A percentile compares a stretch with the other conserved stretches of the same genome.
Conservation (phyloP, 805 yeast species). For the Scheffersomyces amazonensis region DNA sequence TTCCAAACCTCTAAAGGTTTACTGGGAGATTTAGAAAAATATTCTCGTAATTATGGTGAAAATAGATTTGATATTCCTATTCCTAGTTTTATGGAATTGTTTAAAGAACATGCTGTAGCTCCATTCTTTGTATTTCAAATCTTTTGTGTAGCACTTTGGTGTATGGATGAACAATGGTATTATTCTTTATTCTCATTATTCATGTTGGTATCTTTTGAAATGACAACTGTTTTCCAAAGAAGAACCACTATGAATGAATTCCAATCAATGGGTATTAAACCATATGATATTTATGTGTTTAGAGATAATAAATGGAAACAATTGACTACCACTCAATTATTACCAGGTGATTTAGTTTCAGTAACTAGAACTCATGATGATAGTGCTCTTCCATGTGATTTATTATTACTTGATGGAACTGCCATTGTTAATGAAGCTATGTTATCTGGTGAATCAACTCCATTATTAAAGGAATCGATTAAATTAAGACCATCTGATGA, state of each 20-base stretch:
- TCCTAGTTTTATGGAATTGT: conserved; percentile 85
- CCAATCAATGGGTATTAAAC: conserved; percentile 95
- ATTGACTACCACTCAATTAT: conserved; percentile 66
- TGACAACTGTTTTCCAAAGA: conserved; percentile 93
- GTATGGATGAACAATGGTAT: conserved; percentile 96
- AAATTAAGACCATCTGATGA: conserved; percentile 76
- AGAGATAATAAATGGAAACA: conserved; percentile 71
- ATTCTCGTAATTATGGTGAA: conserved; percentile 66
- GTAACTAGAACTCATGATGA: conserved; percentile 87
- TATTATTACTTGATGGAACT: conserved; percentile 81
- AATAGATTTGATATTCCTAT: conserved; percentile 93
- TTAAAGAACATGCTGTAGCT: conserved; percentile 97
- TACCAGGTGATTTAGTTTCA: conserved; percentile 92
- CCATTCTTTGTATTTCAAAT: conserved; percentile 97
- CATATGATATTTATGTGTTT: conserved; percentile 71
- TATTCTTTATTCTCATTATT: conserved; percentile 86
- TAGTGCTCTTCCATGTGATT: conserved; percentile 90
- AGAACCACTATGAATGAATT: conserved; percentile 92
- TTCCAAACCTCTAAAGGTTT: conserved; percentile 59
- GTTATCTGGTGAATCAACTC: conserved; percentile 98
- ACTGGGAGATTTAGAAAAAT: conserved; percentile 47
- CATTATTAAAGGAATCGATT: conserved; percentile 88
- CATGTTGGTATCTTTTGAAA: conserved; percentile 91
- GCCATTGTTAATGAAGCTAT: conserved; percentile 98
- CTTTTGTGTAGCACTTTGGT: conserved; percentile 93